A percentile compares a stretch with the other conserved stretches of the same genome.
Evolutionary conservation across 2,329 filamentous ascomycete species (phyloP).

Genomic region (Neurospora sp.): DNA sequence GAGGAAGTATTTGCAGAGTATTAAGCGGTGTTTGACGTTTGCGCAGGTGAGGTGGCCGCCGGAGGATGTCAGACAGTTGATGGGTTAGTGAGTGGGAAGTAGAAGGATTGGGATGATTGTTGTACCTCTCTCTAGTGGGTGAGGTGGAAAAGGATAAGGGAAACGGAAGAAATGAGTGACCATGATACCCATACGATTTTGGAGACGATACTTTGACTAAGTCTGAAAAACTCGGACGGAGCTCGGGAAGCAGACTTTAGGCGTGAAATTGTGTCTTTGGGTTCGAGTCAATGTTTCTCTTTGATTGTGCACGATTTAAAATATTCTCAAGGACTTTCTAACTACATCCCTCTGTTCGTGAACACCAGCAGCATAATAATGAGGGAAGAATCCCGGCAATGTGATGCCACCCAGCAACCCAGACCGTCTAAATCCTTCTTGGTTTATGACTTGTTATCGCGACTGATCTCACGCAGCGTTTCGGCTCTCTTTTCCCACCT

Average conservation of each 20-base stretch:
- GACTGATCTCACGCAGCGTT: neutral
- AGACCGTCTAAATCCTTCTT: neutral
- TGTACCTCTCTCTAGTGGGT: neutral
- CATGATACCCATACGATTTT: slow-evolving; percentile 11
- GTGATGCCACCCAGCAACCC: neutral
- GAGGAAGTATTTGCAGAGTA: slow-evolving; percentile 92
- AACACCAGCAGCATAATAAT: neutral
- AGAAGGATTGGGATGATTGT: neutral
- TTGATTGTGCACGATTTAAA: neutral
- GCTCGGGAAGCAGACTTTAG: neutral
- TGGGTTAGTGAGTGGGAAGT: slow-evolving; percentile 51
- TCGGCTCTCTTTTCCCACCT: neutral
- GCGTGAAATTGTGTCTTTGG: neutral
- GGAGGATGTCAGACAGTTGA: slow-evolving; percentile 82
- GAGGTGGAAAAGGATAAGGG: neutral
- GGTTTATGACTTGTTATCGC: neutral
- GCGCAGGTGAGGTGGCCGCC: slow-evolving; percentile 95
- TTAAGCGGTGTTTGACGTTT: slow-evolving; percentile 93
- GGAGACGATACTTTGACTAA: neutral
- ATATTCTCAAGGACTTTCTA: neutral
- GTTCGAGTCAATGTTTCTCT: neutral
- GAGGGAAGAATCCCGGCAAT: neutral
- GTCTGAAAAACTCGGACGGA: neutral
- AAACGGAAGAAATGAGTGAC: neutral
- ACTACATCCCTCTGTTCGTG: neutral